phyloP scores from a whole-genome alignment of 768 basidiomycete genomes.

The Coprinopsis sp. region DNA sequence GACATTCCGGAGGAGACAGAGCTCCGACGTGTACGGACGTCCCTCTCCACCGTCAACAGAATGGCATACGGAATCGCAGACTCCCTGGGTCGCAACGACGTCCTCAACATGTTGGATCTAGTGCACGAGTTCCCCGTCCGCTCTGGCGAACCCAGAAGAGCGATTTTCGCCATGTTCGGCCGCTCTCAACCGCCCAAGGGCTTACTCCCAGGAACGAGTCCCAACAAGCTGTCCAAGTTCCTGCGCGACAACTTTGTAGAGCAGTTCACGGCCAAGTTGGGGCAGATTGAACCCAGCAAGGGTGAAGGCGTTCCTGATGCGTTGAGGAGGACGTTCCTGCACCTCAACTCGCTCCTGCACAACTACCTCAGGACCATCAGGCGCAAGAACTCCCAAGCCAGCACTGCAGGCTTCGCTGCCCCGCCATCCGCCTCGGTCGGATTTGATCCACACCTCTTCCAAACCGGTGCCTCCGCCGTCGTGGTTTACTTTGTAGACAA shows the following conservation, averaged over 20 bases:
- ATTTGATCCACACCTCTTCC: conserved; percentile 46
- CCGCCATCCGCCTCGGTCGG: conserved; percentile 17
- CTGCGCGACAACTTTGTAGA: conserved; percentile 76
- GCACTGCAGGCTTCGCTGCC: conserved; percentile 35
- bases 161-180: conserved; percentile 96
- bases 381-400: conserved; percentile 74
- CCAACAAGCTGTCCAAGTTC: conserved; percentile 74
- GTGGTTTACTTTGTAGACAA: conserved; percentile 80
- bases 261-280: conserved; percentile 58
- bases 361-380: conserved; percentile 50
- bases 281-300: conserved; percentile 31
- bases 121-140: conserved; percentile 66
- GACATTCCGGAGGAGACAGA: conserved; percentile 82
- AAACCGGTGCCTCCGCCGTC: conserved; percentile 78
- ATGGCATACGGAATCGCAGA: conserved; percentile 98
- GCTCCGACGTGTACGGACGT: conserved; percentile 88
- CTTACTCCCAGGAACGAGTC: conserved; percentile 41
- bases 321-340: conserved; percentile 81
- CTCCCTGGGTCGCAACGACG: conserved; percentile 73
- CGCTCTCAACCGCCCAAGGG: conserved; percentile 48
- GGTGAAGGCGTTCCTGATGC: conserved; percentile 67
- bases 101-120: conserved; percentile 86
- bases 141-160: conserved; percentile 68
- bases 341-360: conserved; percentile 78
- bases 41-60: conserved; percentile 78